These are phyloP conservation scores for Blepharisma stoltei DNA, from an alignment of 73 alveolate species.

Conservation along the genomic window DNA sequence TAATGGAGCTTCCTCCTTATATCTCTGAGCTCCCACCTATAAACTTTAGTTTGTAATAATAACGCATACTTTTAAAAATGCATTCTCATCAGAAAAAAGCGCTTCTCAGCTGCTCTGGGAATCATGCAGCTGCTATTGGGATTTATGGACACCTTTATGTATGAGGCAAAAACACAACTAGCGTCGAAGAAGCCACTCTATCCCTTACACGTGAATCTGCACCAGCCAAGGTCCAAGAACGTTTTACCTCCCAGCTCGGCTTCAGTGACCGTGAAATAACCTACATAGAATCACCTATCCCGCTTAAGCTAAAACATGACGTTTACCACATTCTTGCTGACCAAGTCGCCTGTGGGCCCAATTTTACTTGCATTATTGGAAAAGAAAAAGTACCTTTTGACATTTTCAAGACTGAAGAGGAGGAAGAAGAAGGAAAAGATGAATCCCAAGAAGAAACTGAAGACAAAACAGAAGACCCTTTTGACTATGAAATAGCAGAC, in stretches of 20 bases:
- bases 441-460: too few species aligned
- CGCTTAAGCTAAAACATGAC: not conserved
- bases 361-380: not conserved
- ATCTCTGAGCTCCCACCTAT: not conserved
- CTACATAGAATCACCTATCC: not conserved
- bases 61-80: too few species aligned
- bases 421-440: too few species aligned
- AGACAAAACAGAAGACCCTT: too few species aligned
- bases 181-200: too few species aligned
- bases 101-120: not conserved
- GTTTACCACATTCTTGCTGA: not conserved
- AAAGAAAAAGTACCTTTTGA: not conserved
- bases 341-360: slow-evolving; percentile 11
- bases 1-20: not conserved
- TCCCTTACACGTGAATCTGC: too few species aligned
- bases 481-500: too few species aligned
- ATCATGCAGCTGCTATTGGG: slow-evolving; percentile 20
- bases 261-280: not conserved
- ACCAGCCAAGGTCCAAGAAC: too few species aligned
- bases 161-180: not conserved
- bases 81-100: not conserved
- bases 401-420: too few species aligned
- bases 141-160: slow-evolving; percentile 14
- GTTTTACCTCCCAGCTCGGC: not conserved
- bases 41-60: too few species aligned